Evolutionary conservation across 2,329 filamentous ascomycete genomes (phyloP), one percentile per base, ranked within the genome.

Genomic region (Claviceps pazoutovae): DNA sequence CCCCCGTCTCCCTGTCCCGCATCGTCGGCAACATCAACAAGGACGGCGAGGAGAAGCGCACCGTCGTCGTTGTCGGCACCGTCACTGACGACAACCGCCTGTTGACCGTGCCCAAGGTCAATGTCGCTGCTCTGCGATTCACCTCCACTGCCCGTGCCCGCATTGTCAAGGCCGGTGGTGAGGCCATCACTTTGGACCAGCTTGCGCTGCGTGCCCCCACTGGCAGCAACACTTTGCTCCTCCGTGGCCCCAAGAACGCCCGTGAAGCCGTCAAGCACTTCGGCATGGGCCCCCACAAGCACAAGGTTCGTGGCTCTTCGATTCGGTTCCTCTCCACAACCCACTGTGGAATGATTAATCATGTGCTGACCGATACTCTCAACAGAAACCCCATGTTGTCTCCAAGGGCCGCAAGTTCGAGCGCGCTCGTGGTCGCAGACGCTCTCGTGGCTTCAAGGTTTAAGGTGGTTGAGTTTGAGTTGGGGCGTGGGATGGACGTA

Each of bases 351-450:
- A 30, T 30, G 26, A 30, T 30, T 11, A 4, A 30, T 30, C 8
- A 4, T 34, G n/a, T 17, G 8, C 17, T 45, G 14, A 45, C 48
- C 46, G 26, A 57, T 34, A 11, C 19, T 36, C 8, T 13, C 23
- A 65, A 56, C 61, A 93, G 91, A 97, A 96, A 83, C 91, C 91
- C 64, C 87, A 95, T 66, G 82, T 98, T 68, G 82, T 88, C 75
- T 95, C 88, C 80, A 98, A 98, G 87, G 94, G 94, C 69, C 86
- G 93, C 77, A 98, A 98, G 82, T 98, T 98, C 80, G 94, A 98
- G 85, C 82, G 83, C 68, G 93, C 90, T 68, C 90, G 93, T 93
- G 94, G 93, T 75, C 90, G 93, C 77, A 94, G 93, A 85, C 81
- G 89, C 73, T 97, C 90, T 67, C 83, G 87, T 69, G 93, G 94